Evolutionary conservation across 352 stramenopile species (phyloP), one percentile per base, ranked within the genome.

Genomic region (Pythium coloratum): DNA sequence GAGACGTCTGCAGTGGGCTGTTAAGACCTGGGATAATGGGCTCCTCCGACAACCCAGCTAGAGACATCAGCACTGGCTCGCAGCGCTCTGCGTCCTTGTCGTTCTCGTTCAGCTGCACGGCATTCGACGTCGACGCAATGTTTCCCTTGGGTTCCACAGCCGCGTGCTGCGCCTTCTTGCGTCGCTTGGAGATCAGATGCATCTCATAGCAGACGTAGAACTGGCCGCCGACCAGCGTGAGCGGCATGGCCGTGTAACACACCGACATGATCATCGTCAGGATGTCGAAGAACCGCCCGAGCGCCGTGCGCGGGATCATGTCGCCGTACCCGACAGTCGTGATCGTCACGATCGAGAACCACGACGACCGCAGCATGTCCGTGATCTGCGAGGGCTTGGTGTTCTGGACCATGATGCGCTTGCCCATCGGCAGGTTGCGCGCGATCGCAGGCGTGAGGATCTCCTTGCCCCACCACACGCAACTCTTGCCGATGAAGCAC

Each of bases 291-390:
- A 90, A 71, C 24, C 85, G 83, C 18, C 86, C 86, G 12, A 94
- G 66, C n/a, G 82, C 71, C 16, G 86, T 92, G 18, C 84, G 77
- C 4, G 82, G 72, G 12, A 76, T 59, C 20, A 92, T 67, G 42
- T 94, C 86, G 20, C 86, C 86, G 53, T 91, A 92, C 1, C 86
- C 86, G 16, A 92, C 84, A 1, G 81, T 87, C 6, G 86, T 92
- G 9, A 92, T 62, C 78, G 83, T 94, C 32, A 70, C 76, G 57
- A 87, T 84, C 5, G 85, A 88, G 7, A 94, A 73, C 85, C 85
- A 94, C n/a, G 80, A 81, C 3, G 85, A 90, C 44, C 79, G 80
- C 16, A 84, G 66, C 85, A 94, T 91, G 55, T 94, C 85, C 0
- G 59, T 82, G 44, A 94, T 84, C 16, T 69, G 81, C 26, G 70